phyloP scores from a whole-genome alignment of 495 filamentous ascomycete genomes.

The Annulohypoxylon stygium region DNA sequence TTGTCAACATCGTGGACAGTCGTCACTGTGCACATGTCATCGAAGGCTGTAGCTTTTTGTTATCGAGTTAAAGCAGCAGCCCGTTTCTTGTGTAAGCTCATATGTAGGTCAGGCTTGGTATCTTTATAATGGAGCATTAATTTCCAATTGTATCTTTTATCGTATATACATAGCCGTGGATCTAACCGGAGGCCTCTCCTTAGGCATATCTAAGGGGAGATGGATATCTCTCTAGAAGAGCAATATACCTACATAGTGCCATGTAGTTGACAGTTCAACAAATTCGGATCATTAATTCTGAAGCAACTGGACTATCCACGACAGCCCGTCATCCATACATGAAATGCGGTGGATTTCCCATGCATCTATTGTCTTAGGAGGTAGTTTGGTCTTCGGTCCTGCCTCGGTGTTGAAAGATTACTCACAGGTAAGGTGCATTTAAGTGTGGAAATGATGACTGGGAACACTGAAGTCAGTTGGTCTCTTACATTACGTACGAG shows the following conservation, averaged over 20 bases:
- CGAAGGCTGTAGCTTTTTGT: neutral
- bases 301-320: neutral
- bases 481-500: constrained; percentile 6
- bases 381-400: constrained; percentile 18
- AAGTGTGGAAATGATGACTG: constrained; percentile 3
- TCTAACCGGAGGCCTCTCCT: constrained; percentile 26
- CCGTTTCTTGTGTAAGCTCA: constrained; percentile 16
- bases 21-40: neutral
- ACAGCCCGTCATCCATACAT: neutral
- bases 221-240: neutral
- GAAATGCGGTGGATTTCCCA: neutral
- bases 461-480: neutral
- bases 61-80: constrained; percentile 34
- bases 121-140: constrained; percentile 2
- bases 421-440: neutral
- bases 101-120: constrained; percentile 6
- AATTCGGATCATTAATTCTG: neutral
- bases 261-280: neutral
- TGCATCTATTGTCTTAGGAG: constrained; percentile 1
- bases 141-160: constrained; percentile 2
- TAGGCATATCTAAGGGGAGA: neutral
- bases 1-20: constrained; percentile 1
- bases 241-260: neutral
- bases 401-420: constrained; percentile 22
- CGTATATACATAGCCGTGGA: neutral